Evolutionary conservation across 2,329 filamentous ascomycete species (phyloP).

Genomic region (Trichothecium sympodiale): DNA sequence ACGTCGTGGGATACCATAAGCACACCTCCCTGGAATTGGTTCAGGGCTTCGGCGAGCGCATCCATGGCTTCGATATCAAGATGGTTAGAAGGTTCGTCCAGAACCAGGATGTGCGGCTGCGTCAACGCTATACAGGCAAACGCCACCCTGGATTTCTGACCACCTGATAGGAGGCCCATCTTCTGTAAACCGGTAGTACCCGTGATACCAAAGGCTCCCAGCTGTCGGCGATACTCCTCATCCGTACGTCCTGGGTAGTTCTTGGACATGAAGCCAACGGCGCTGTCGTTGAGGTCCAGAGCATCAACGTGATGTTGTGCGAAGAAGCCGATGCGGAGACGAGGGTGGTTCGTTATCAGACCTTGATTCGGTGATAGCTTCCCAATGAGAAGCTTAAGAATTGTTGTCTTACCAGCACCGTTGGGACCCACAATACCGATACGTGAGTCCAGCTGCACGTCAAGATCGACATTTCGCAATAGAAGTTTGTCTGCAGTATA

Average conservation of each 20-base stretch:
- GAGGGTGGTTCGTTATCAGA: slow-evolving; percentile 77
- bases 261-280: slow-evolving; percentile 93
- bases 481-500: slow-evolving; percentile 73
- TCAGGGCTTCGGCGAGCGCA: slow-evolving; percentile 73
- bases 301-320: slow-evolving; percentile 98
- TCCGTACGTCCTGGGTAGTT: slow-evolving; percentile 83
- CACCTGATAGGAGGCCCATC: slow-evolving; percentile 87
- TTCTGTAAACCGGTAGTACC: slow-evolving; percentile 95
- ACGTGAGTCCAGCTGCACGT: slow-evolving; percentile 93
- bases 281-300: slow-evolving; percentile 76
- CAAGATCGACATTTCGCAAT: slow-evolving; percentile 78
- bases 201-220: slow-evolving; percentile 82
- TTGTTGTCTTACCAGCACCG: slow-evolving; percentile 95
- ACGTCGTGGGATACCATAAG: slow-evolving; percentile 99
- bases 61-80: slow-evolving; percentile 99
- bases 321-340: slow-evolving; percentile 89
- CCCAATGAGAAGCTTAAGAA: slow-evolving; percentile 93
- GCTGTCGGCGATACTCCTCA: slow-evolving; percentile 90
- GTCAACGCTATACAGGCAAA: slow-evolving; percentile 92
- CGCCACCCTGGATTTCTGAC: slow-evolving; percentile 95
- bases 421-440: slow-evolving; percentile 99
- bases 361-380: slow-evolving; percentile 68
- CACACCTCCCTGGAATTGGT: slow-evolving; percentile 84
- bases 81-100: slow-evolving; percentile 98
- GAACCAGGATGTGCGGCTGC: slow-evolving; percentile 92